phyloP scores from a whole-genome alignment of 2,329 filamentous ascomycete species.

The Hypoxylon sp. region DNA sequence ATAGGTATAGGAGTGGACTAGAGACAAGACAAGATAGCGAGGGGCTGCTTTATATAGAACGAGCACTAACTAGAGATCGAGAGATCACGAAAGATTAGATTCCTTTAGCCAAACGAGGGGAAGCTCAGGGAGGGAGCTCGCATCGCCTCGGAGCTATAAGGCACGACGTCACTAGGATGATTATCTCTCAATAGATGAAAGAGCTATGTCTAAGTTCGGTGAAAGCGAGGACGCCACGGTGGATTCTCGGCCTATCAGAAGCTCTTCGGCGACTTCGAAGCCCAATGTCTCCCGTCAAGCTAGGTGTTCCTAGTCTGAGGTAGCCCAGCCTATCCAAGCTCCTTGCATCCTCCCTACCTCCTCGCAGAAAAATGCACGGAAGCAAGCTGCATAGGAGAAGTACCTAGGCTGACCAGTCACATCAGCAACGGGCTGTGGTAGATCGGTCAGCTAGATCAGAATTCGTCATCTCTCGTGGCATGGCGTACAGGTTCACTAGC shows the following conservation, averaged over 20 bases:
- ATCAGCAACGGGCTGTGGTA: slow-evolving; percentile 13
- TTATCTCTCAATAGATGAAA: slow-evolving; percentile 30
- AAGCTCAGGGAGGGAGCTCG: slow-evolving; percentile 27
- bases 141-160: slow-evolving; percentile 11
- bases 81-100: slow-evolving; percentile 15
- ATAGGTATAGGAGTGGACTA: background rate
- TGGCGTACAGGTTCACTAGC: slow-evolving; percentile 2
- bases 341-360: slow-evolving; percentile 22
- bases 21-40: background rate
- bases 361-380: slow-evolving; percentile 10
- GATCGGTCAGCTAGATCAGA: slow-evolving; percentile 15
- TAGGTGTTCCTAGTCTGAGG: slow-evolving; percentile 16
- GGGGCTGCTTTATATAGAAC: slow-evolving; percentile 35
- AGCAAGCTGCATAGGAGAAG: slow-evolving; percentile 1
- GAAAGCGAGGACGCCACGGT: slow-evolving; percentile 30
- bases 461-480: slow-evolving; percentile 26
- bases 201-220: slow-evolving; percentile 32
- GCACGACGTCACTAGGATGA: slow-evolving; percentile 22
- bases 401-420: slow-evolving; percentile 21
- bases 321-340: slow-evolving; percentile 27
- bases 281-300: slow-evolving; percentile 9
- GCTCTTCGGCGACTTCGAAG: slow-evolving; percentile 11
- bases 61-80: slow-evolving; percentile 10
- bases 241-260: slow-evolving; percentile 19
- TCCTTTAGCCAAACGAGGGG: slow-evolving; percentile 29